These are phyloP conservation scores for Buddleja alternifolia DNA, from an alignment of 257 asterid species.

Conservation along the genomic window DNA sequence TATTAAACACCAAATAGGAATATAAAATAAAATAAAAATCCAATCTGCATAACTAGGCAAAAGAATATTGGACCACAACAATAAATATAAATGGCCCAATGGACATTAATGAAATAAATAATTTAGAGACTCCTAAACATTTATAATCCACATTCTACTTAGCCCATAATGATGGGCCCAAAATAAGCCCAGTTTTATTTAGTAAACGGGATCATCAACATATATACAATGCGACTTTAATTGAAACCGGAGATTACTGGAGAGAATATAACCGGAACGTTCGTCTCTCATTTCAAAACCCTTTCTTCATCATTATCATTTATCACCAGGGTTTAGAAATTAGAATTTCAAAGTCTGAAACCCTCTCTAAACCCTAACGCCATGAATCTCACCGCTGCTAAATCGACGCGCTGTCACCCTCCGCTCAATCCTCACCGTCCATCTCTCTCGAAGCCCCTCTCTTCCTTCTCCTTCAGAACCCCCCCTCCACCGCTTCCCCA, in stretches of 20 bases:
- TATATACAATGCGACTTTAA: constrained; percentile 1
- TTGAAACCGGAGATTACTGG: constrained; percentile 26
- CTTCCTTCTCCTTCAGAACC: constrained; percentile 37
- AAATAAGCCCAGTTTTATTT: neutral
- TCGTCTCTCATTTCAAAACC: neutral
- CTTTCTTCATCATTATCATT: neutral
- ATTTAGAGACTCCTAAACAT: too few species aligned
- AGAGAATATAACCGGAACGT: neutral
- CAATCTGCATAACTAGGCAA: too few species aligned
- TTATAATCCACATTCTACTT: too few species aligned
- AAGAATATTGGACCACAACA: too few species aligned
- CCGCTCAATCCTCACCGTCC: constrained; percentile 36
- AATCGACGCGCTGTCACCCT: constrained; percentile 33
- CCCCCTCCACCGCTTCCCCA: constrained; percentile 34
- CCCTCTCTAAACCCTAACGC: constrained; percentile 46
- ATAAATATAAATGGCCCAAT: too few species aligned
- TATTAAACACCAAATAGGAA: too few species aligned
- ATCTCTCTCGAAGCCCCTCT: constrained; percentile 30
- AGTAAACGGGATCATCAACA: neutral
- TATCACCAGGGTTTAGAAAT: constrained; percentile 39
- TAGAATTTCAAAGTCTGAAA: constrained; percentile 3
- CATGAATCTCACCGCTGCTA: constrained; percentile 47
- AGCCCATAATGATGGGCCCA: neutral
- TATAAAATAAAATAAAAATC: too few species aligned
- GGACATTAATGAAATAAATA: too few species aligned